Base-by-base conservation (phyloP, 164 flowering plant species). In the Nelumbo lutea region DNA sequence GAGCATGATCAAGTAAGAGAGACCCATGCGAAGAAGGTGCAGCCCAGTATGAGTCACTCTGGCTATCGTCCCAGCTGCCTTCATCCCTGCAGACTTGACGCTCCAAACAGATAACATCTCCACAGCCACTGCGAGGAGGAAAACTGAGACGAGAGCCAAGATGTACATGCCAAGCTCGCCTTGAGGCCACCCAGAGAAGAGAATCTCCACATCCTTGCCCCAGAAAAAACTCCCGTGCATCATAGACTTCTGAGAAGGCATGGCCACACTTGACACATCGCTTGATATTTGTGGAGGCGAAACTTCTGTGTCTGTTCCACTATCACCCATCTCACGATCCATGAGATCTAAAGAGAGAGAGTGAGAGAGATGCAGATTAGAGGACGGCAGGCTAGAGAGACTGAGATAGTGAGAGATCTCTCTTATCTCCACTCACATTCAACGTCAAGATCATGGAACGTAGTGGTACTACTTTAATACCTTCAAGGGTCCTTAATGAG, bases 1-100 rank as follows among this genome's bases (percentile, higher is more conserved):
- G 43, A 85, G 84, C 88, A 85, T 83, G 13, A 83, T 76, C 72
- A 79, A 14, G 80, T 85, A 85, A 64, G 76, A 76, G 7, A 85
- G 64, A 27, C 55, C 79, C 77, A 79, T 75, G 5, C 80, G 81
- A 46, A 84, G 1, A 14, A 11, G 4, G 15, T 53, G n/a, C 14
- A 53, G 15, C 11, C 57, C 57, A 53, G 3, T 53, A 9, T 11
- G 57, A 9, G 14, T 11, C 57, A 53, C 11, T 15, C 57, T 11
- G 14, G 57, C n/a, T 53, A 2, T 11, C 14, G n/a, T 53, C 27
- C 27, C 27, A 27, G 27, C 27, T 11, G 57, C n/a, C 3, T 53
- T 51, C 9, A 2, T 53, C 14, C 3, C 13, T 13, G 27, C 27
- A 27, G 14, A 3, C 14, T 10, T 7, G 3, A 2, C 3, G 14